Base-by-base conservation (phyloP, 768 basidiomycete species). In the Trametes villosa region DNA sequence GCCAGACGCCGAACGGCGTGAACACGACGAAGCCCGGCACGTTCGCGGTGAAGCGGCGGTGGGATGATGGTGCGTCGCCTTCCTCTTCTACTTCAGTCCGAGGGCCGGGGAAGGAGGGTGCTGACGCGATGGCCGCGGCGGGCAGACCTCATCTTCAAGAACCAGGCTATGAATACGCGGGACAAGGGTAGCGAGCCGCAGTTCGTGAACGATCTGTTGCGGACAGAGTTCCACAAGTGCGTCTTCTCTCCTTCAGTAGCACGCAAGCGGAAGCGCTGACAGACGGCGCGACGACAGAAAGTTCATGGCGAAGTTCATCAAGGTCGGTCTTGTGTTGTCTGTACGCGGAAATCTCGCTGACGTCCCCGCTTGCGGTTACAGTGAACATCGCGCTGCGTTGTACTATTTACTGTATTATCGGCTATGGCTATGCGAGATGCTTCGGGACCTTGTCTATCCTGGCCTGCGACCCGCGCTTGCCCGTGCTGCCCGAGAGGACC, bases 91-190 rank as follows among this genome's bases (percentile, higher is more conserved):
- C 11, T 40, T 27, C 27, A 11, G 46, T 17, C 34, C 44, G 30
- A 15, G 44, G 20, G 22, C 30, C 30, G 30, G 51, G 20, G 27
- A 34, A 38, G 30, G 30, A 20, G 27, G 45, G n/a, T 6, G 24
- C 50, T 53, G 13, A 59, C 40, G 42, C 50, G 34, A 26, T 17
- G 33, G 15, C 40, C 53, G 31, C 49, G n/a, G 15, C 54, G 54
- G 44, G 31, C 68, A 94, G 94, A 99, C 74, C 79, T 97, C 54
- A 95, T 98, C 70, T 98, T 98, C 86, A 98, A 98, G 79, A 98
- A 98, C 73, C 97, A 99, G 75, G 93, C 97, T 0, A 87, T 87
- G 75, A 84, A 81, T 31, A 72, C 81, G 47, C 82, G 78, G 58
- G 83, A 87, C 54, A 87, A 87, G 65, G 80, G 82, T 53, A 81